Evolutionary conservation across 495 filamentous ascomycete genomes (phyloP).

Genomic region (Parathielavia hyrcaniae): DNA sequence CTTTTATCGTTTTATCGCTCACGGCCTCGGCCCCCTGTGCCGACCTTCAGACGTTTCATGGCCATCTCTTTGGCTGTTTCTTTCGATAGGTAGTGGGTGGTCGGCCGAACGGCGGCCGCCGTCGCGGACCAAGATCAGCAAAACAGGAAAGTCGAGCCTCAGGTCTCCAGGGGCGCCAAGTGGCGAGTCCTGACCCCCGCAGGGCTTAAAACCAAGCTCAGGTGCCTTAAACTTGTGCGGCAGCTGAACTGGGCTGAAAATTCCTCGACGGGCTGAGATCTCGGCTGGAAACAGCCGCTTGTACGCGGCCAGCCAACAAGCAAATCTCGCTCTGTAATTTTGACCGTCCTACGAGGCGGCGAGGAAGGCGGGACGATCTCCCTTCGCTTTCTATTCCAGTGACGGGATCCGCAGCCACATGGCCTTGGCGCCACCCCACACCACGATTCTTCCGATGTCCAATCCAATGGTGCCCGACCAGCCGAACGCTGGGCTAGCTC

Average conservation of each 20-base stretch:
- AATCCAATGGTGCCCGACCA: slow-evolving; percentile 1
- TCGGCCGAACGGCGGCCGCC: not conserved
- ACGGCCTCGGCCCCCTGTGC: not conserved
- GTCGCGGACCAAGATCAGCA: not conserved
- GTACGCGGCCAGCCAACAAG: too few species aligned
- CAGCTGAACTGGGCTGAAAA: not conserved
- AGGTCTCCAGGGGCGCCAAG: not conserved
- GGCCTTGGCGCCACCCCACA: slow-evolving; percentile 12
- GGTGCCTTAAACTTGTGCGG: not conserved
- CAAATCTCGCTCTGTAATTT: not conserved
- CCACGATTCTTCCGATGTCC: not conserved
- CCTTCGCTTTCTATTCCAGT: slow-evolving; percentile 1
- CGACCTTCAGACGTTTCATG: slow-evolving; percentile 1
- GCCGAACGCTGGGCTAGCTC: too few species aligned
- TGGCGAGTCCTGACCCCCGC: too few species aligned
- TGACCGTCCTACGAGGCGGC: not conserved
- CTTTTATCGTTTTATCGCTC: not conserved
- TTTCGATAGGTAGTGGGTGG: not conserved
- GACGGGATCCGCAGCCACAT: slow-evolving; percentile 10
- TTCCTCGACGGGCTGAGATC: not conserved
- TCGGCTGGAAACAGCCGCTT: not conserved
- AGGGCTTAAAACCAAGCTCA: not conserved
- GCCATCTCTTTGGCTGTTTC: not conserved
- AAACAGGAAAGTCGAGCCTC: not conserved
- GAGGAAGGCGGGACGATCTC: not conserved